phyloP scores from a whole-genome alignment of 2,329 filamentous ascomycete genomes.

The Bimuria novae-zelandiae region DNA sequence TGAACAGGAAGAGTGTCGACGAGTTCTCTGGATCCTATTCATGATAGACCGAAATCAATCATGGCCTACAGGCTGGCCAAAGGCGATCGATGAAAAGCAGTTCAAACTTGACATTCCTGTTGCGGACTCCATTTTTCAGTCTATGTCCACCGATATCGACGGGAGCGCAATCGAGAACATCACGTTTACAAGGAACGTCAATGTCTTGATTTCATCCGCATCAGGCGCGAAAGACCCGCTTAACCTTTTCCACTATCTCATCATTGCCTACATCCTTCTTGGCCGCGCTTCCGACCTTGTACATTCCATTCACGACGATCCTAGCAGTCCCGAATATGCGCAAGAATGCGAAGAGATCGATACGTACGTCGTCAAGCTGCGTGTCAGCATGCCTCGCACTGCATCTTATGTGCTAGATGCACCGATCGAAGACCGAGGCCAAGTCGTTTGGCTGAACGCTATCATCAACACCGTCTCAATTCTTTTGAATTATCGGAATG shows the following conservation, averaged over 20 bases:
- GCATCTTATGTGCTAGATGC: slow-evolving; percentile 29
- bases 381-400: slow-evolving; percentile 31
- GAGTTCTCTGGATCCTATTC: slow-evolving; percentile 39
- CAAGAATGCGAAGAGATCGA: slow-evolving; percentile 33
- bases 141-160: slow-evolving; percentile 13
- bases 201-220: slow-evolving; percentile 21
- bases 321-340: slow-evolving; percentile 26
- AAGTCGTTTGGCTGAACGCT: slow-evolving; percentile 34
- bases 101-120: slow-evolving; percentile 40
- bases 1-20: slow-evolving; percentile 34
- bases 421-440: slow-evolving; percentile 17
- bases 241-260: slow-evolving; percentile 30
- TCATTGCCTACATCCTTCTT: slow-evolving; percentile 33
- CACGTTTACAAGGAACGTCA: slow-evolving; percentile 30
- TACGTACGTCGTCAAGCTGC: slow-evolving; percentile 28
- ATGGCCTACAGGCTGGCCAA: slow-evolving; percentile 36
- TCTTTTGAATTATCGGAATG: slow-evolving; percentile 30
- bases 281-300: slow-evolving; percentile 33
- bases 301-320: slow-evolving; percentile 31
- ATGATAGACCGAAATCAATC: slow-evolving; percentile 33
- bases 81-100: slow-evolving; percentile 34
- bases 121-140: slow-evolving; percentile 28
- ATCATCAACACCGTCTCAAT: slow-evolving; percentile 30
- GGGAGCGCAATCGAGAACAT: slow-evolving; percentile 7
- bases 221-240: slow-evolving; percentile 12